Evolutionary conservation across 768 basidiomycete genomes (phyloP).

Genomic region (Tylopilus felleus): DNA sequence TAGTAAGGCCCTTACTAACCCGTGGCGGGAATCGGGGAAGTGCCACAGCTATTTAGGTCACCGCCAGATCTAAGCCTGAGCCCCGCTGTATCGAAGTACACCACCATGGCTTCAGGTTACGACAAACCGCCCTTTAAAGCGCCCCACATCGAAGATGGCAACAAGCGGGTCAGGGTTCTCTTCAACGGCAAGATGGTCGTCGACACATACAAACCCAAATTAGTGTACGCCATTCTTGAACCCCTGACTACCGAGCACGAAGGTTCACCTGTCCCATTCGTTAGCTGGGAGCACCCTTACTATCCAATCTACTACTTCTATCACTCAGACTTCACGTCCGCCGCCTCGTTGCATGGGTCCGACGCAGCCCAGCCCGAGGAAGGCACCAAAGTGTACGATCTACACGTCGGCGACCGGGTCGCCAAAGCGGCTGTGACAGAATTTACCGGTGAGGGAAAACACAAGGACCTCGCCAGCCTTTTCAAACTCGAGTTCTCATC

Average conservation of each 20-base stretch:
- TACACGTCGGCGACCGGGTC: conserved; percentile 40
- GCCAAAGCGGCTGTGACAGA: conserved; percentile 40
- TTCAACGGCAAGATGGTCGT: conserved; percentile 50
- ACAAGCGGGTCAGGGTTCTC: conserved; percentile 52
- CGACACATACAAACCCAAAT: conserved; percentile 53
- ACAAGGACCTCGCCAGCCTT: conserved; percentile 43
- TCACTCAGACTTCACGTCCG: conserved; percentile 40
- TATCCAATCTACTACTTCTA: conserved; percentile 59
- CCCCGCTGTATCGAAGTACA: not conserved
- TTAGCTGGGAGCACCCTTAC: conserved; percentile 54
- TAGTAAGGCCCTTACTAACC: too few species aligned
- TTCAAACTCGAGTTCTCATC: conserved; percentile 47
- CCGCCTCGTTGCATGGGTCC: conserved; percentile 35
- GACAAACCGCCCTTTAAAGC: conserved; percentile 35
- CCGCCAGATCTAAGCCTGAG: too few species aligned
- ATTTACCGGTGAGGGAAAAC: conserved; percentile 26
- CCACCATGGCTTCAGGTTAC: conserved; percentile 15
- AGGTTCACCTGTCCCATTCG: not conserved
- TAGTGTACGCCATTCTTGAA: conserved; percentile 48
- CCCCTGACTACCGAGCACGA: not conserved
- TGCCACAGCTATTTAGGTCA: too few species aligned
- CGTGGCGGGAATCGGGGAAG: too few species aligned
- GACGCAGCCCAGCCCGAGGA: conserved; percentile 30
- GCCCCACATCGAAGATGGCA: conserved; percentile 46
- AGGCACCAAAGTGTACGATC: conserved; percentile 40